Conservation (phyloP, 441 rosid species). For the Dalechampia spathulata region DNA sequence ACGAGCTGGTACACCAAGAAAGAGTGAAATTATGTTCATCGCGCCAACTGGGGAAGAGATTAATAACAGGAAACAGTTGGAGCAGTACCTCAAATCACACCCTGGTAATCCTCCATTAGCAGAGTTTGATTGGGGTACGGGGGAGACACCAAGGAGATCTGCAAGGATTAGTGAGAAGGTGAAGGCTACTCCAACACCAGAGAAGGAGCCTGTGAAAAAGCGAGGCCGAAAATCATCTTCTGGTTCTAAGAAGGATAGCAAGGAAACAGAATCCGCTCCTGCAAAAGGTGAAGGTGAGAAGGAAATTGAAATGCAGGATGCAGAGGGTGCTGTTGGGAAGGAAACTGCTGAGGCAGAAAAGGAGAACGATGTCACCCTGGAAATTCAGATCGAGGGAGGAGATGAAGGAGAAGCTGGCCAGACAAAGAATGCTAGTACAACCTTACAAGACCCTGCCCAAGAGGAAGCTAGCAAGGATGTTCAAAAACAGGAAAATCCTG, state of each 20-base stretch:
- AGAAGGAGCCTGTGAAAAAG: conserved; percentile 70
- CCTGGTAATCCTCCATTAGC: conserved; percentile 61
- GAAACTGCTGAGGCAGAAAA: conserved; percentile 18
- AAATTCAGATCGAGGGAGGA: conserved; percentile 17
- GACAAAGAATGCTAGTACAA: conserved; percentile 22
- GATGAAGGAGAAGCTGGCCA: conserved; percentile 15
- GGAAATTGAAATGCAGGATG: conserved; percentile 29
- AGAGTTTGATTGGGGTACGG: conserved; percentile 89
- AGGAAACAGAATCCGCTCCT: conserved; percentile 34
- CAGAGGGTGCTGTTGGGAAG: conserved; percentile 22
- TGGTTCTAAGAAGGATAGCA: conserved; percentile 53
- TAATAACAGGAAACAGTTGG: conserved; percentile 61
- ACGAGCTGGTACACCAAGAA: conserved; percentile 61
- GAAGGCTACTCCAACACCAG: conserved; percentile 68
- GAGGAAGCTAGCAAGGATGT: conserved; percentile 16
- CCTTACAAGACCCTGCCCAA: conserved; percentile 23
- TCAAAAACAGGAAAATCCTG: conserved; percentile 13
- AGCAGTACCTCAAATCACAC: conserved; percentile 76
- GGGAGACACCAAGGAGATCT: conserved; percentile 90
- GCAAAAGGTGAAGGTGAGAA: conserved; percentile 37
- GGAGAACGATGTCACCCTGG: conserved; percentile 15
- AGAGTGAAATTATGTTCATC: conserved; percentile 63
- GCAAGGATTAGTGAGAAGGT: conserved; percentile 76
- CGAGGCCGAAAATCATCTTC: conserved; percentile 53
- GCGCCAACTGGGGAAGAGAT: conserved; percentile 92